Evolutionary conservation across 768 basidiomycete species (phyloP).

Genomic region (Piloderma croceum): DNA sequence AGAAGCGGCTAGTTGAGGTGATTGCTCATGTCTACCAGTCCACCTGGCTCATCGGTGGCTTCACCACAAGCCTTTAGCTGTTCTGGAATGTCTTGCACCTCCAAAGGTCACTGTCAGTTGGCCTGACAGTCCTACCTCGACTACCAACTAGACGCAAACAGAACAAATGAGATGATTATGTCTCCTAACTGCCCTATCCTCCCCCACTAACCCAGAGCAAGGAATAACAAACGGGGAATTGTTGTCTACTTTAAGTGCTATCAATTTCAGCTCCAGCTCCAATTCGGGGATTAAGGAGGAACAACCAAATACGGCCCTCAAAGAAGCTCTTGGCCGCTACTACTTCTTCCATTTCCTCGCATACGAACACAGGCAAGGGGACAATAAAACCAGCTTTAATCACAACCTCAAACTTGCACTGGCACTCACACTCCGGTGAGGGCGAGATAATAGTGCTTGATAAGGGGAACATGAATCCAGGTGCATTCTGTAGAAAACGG

Average conservation of each 20-base stretch:
- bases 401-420: conserved; percentile 9
- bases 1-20: conserved; percentile 67
- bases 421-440: conserved; percentile 26
- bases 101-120: conserved; percentile 59
- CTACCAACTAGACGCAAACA: not conserved
- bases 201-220: no score
- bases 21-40: conserved; percentile 52
- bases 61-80: conserved; percentile 78
- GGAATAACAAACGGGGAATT: conserved; percentile 19
- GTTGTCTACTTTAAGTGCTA: conserved; percentile 20
- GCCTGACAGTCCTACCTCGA: conserved; percentile 61
- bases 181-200: no score
- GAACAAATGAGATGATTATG: not conserved
- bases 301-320: conserved; percentile 38
- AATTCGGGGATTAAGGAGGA: not conserved
- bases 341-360: conserved; percentile 25
- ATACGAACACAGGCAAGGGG: no score
- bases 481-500: conserved; percentile 25
- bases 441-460: conserved; percentile 58
- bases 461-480: conserved; percentile 67
- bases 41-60: conserved; percentile 81
- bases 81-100: conserved; percentile 62
- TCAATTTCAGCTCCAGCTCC: conserved; percentile 16
- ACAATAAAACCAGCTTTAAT: conserved; percentile 6
- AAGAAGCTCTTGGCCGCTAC: conserved; percentile 39